These are phyloP conservation scores for Thermochaetoides thermophila DNA, from an alignment of 495 filamentous ascomycete species.

Conservation along the genomic window DNA sequence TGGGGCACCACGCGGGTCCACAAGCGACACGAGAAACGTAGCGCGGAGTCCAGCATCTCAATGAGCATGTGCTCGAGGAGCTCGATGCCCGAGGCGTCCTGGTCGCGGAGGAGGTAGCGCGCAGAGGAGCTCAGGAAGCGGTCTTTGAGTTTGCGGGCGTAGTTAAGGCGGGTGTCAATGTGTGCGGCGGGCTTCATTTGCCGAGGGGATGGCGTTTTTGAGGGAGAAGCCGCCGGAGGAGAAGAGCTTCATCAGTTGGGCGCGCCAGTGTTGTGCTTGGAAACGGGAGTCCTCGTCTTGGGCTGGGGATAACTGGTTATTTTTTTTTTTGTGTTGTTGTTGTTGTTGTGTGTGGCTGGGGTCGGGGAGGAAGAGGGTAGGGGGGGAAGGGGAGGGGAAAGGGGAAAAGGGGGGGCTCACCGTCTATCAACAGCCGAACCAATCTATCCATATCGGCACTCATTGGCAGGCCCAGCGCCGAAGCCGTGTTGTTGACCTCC, in stretches of 20 bases:
- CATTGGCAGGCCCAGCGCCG: background rate
- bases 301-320: background rate
- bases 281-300: conserved; percentile 1
- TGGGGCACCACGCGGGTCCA: conserved; percentile 3
- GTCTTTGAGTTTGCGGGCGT: conserved; percentile 7
- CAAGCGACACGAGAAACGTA: conserved; percentile 6
- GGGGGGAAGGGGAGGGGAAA: no score
- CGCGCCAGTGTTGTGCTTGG: conserved; percentile 3
- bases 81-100: conserved; percentile 9
- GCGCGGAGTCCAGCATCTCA: conserved; percentile 8
- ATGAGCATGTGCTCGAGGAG: conserved; percentile 4
- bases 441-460: conserved; percentile 8
- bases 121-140: conserved; percentile 7
- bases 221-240: conserved; percentile 4
- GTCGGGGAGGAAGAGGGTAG: no score
- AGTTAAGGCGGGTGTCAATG: conserved; percentile 6
- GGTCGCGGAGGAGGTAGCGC: conserved; percentile 9
- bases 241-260: conserved; percentile 9
- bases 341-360: no score
- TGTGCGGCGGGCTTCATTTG: conserved; percentile 1
- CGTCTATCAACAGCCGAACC: conserved; percentile 3
- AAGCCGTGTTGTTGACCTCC: conserved; percentile 1
- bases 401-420: conserved; percentile 4
- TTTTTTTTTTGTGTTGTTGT: no score
- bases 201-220: background rate